These are phyloP conservation scores for Colletotrichum agaves DNA, from an alignment of 2,329 filamentous ascomycete species.

Conservation along the genomic window DNA sequence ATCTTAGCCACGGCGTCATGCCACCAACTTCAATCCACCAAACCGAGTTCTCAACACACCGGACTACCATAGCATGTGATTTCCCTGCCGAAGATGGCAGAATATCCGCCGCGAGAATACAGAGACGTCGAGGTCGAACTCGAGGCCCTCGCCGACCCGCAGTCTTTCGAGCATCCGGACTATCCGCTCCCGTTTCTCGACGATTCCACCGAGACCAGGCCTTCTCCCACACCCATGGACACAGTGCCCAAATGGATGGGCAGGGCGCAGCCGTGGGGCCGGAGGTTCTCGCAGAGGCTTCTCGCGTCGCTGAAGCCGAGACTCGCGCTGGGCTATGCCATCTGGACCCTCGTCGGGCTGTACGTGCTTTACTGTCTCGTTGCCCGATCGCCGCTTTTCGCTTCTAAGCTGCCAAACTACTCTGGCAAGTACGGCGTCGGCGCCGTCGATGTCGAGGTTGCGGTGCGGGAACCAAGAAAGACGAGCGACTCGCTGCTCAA, in stretches of 20 bases:
- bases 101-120: background rate
- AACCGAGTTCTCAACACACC: background rate
- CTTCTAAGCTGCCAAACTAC: conserved; percentile 56
- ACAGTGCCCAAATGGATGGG: conserved; percentile 22
- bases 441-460: conserved; percentile 58
- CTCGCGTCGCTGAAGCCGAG: conserved; percentile 44
- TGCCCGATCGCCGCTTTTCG: conserved; percentile 54
- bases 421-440: conserved; percentile 58
- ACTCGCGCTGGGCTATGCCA: conserved; percentile 48
- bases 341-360: conserved; percentile 42
- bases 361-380: conserved; percentile 55
- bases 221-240: background rate
- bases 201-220: background rate
- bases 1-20: background rate
- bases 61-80: background rate
- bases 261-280: conserved; percentile 1
- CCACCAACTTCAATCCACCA: background rate
- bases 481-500: conserved; percentile 49
- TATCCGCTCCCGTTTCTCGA: conserved; percentile 15
- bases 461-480: conserved; percentile 47
- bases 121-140: conserved; percentile 29
- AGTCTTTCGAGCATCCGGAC: conserved; percentile 11
- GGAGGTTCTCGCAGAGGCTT: background rate
- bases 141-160: conserved; percentile 2
- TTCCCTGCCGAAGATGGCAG: background rate